Evolutionary conservation across 2,329 filamentous ascomycete genomes (phyloP), one percentile per base, ranked within the genome.

Genomic region (Chalaropsis ovoidea): DNA sequence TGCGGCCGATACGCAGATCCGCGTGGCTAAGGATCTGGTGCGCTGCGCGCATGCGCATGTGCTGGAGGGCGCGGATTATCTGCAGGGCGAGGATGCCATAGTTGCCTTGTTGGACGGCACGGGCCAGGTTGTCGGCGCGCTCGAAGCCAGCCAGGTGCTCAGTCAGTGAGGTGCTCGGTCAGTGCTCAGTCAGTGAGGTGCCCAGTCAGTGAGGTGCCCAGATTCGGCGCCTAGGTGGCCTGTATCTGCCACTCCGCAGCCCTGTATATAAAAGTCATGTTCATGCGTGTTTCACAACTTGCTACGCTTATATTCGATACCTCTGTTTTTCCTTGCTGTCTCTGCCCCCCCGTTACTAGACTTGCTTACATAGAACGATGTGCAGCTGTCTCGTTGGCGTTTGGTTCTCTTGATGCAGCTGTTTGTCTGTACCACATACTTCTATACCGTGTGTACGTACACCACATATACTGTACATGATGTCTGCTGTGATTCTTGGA

Each of bases 21-120:
- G 79, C 3, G 78, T 82, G 60, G 82, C 83, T 0, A 75, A 74
- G 19, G 77, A 79, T 49, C 81, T 82, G 75, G 75, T 86, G 47
- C 71, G 73, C 15, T 76, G 72, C 27, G 70, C 70, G 22, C 71
- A 72, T 68, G 70, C 70, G 17, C 70, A 72, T 68, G 72, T 71
- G 11, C 72, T 72, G 10, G 72, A 71, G 19, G 72, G 74, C 47
- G 73, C 74, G 45, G 72, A 74, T 62, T 70, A 70, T 31, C 68
- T 71, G 56, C 77, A 75, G 68, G 70, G 72, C 6, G 73, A 77
- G 45, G 77, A 79, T 63, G 77, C 77, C 0, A 74, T 84, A 11
- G 69, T 83, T 0, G 80, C 77, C 0, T 75, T 81, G 3, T 72
- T 80, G 54, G 68, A 61, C 49, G 77, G 79, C 3, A 72, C 74